These are phyloP conservation scores for Neurospora sp. DNA, from an alignment of 495 filamentous ascomycete genomes.

Conservation along the genomic window DNA sequence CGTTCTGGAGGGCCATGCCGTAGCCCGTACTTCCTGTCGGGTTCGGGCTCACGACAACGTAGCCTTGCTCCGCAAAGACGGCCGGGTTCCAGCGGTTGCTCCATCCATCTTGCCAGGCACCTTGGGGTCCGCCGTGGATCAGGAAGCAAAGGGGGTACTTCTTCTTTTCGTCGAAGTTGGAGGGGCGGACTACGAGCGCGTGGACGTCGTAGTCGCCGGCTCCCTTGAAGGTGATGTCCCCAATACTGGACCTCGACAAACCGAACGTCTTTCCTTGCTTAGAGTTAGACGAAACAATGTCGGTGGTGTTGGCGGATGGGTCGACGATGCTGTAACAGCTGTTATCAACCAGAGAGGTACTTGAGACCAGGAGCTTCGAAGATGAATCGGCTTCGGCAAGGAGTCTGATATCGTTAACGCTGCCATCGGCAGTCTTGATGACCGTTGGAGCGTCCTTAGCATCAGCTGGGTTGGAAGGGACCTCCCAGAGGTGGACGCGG, in stretches of 20 bases:
- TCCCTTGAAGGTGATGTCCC: slow-evolving; percentile 60
- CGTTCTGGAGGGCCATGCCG: slow-evolving; percentile 69
- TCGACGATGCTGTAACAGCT: slow-evolving; percentile 55
- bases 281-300: slow-evolving; percentile 53
- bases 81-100: slow-evolving; percentile 86
- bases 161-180: slow-evolving; percentile 57
- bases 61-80: slow-evolving; percentile 85
- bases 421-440: slow-evolving; percentile 48
- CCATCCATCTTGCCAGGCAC: slow-evolving; percentile 77
- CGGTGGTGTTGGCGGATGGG: slow-evolving; percentile 32
- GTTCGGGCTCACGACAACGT: slow-evolving; percentile 79
- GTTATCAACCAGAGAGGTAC: slow-evolving; percentile 59
- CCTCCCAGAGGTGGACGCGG: slow-evolving; percentile 52
- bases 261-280: slow-evolving; percentile 62
- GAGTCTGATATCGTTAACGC: slow-evolving; percentile 47
- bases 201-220: slow-evolving; percentile 51
- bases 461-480: slow-evolving; percentile 42
- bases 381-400: slow-evolving; percentile 38
- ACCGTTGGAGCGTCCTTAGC: slow-evolving; percentile 45
- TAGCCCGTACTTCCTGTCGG: slow-evolving; percentile 83
- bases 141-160: slow-evolving; percentile 77
- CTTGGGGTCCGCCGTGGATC: slow-evolving; percentile 85
- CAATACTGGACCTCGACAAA: slow-evolving; percentile 48
- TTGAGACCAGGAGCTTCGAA: slow-evolving; percentile 51
- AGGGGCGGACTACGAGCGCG: slow-evolving; percentile 73